Base-by-base conservation (phyloP, 352 stramenopile species). In the Discostella stelligera region DNA sequence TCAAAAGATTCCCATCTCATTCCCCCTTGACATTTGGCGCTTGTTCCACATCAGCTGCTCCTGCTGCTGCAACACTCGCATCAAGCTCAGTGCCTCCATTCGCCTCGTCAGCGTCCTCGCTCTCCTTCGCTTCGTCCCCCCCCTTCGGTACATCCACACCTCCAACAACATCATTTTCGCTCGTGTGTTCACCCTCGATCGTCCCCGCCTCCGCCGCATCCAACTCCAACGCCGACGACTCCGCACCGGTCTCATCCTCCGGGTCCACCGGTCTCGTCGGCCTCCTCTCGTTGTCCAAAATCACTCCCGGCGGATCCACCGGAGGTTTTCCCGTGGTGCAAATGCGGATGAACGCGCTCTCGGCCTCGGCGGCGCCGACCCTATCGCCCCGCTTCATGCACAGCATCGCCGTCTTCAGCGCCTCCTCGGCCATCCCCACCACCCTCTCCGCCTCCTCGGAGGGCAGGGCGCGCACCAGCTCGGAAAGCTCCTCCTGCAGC, bases 331-430 rank as follows among this genome's bases (percentile, higher is more conserved):
- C 71, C 18, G 71, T 80, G 32, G 71, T 80, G 54, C 71, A 80
- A 44, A 80, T 80, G 18, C 71, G 49, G 60, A 80, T 74, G 37
- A 79, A 79, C 52, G 73, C 53, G 18, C 70, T 61, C 32, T 79
- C 71, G 18, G 71, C 71, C 53, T 79, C 71, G n/a, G 71, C 71
- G 44, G 71, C 71, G 23, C 71, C 71, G 0, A 65, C 48, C 49
- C 58, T 44, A 68, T 79, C 71, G 21, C 71, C 71, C 7, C 30
- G 25, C 55, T 55, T 79, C 25, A 62, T 63, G 46, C 63, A 79
- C n/a, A 69, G 2, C 62, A 79, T 79, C 2, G 71, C 71, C 18
- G 44, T 63, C 39, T 79, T 73, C 32, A 79, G 63, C 3, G 71
- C 71, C 32, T 79, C 61, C 41, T 79, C 71, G 10, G 71, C 71